Evolutionary conservation across 2,329 filamentous ascomycete species (phyloP).

Genomic region (Pseudogymnoascus sp.): DNA sequence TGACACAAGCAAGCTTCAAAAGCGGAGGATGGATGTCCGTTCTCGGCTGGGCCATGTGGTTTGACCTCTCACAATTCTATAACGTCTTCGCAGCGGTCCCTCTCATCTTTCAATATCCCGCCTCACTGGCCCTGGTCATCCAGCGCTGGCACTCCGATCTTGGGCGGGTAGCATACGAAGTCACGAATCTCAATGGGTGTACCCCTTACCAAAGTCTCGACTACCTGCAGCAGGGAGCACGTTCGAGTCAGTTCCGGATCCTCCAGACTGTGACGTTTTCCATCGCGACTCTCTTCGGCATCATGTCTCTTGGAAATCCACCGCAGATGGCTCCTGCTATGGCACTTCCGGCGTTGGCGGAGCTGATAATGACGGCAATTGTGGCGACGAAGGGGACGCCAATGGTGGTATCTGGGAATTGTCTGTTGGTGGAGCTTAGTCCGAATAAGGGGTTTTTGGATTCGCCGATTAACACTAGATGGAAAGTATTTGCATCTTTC

Average conservation of each 20-base stretch:
- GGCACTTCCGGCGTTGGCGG: background rate
- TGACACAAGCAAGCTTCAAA: background rate
- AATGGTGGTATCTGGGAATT: background rate
- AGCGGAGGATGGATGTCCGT: background rate
- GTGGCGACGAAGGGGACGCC: background rate
- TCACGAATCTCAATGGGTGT: background rate
- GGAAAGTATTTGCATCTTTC: background rate
- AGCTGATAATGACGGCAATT: background rate
- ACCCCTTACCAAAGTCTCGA: background rate
- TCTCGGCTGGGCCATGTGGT: background rate
- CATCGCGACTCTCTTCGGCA: background rate
- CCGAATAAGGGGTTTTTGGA: background rate
- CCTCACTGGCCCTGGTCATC: background rate
- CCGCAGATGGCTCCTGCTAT: background rate
- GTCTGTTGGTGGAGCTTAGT: background rate
- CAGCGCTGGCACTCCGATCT: background rate
- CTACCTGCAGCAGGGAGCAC: background rate
- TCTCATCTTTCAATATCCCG: background rate
- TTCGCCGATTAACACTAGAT: background rate
- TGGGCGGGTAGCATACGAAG: background rate
- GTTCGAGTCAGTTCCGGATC: background rate
- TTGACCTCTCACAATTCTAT: background rate
- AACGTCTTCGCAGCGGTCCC: background rate
- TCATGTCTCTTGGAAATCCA: background rate
- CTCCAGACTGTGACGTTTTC: background rate